Base-by-base conservation (phyloP, 352 stramenopile genomes). In the Pythium insidiosum region DNA sequence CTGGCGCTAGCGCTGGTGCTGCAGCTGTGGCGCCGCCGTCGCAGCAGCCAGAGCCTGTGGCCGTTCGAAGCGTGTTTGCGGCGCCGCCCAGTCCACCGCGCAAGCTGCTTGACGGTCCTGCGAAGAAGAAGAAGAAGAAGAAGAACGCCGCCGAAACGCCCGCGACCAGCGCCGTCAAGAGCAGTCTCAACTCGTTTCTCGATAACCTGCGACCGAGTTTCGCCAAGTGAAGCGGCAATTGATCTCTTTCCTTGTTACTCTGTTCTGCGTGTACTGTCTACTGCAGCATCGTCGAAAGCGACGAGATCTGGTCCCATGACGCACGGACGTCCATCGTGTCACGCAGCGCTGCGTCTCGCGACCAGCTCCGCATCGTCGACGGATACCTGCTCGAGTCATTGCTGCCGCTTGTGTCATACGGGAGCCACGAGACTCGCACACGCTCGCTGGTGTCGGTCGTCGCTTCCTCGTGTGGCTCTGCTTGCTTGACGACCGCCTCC, bases 101-200 rank as follows among this genome's bases (percentile, higher is more conserved):
- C 15, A 86, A 83, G 48, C 54, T 92, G 23, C 52, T 92, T 5
- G 80, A 92, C 29, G 67, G 63, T 21, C 65, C 68, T 2, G 84
- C 78, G 44, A 63, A 67, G n/a, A n/a, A n/a, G n/a, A 33, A 33
- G 28, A 33, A 15, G 36, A 78, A 80, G 50, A 88, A 87, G 47
- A 88, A 89, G 47, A 84, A 84, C 26, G 73, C 78, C 43, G 66
- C 65, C 23, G 58, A 22, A 6, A 39, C 56, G 0, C 52, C 80
- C 31, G 53, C 66, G 7, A 68, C 71, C 3, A 52, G 62, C 2
- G 41, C 54, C 0, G 76, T 84, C 16, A 85, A 88, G 52, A 87
- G 62, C 54, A 81, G 50, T 18, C 43, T 88, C 16, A 82, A 54
- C 45, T 79, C 76, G 2, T 85, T 88, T 28, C 48, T 88, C 9